Base-by-base conservation (phyloP, 306 rosid species). In the Trifolium dubium region DNA sequence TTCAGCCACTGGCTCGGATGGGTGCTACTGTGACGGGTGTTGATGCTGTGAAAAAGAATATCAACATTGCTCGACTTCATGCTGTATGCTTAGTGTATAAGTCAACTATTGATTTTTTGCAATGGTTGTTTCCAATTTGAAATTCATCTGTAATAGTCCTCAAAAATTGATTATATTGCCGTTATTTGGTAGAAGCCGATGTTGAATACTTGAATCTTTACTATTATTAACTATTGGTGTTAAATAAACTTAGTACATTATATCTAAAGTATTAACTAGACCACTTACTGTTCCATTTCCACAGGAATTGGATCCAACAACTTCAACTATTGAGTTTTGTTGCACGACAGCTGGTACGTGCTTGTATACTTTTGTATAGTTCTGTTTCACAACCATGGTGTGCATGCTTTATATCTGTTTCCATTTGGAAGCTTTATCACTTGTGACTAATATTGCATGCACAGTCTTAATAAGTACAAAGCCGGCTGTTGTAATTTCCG, bases 1-100 rank as follows among this genome's bases (percentile, higher is more conserved):
- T 83, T 82, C 84, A 94, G 97, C 98, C 98, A 17, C 79, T 91
- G 77, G 96, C 96, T 77, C 89, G 92, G 46, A 70, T 94, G 98
- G 97, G 98, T 77, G 97, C 98, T 60, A 79, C 82, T 35, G 97
- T 94, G 67, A 91, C 86, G 0, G 97, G 97, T 67, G 74, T 94
- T 74, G 97, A 91, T 82, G 94, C 91, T 56, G 85, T 87, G 18
- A 92, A 94, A 80, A 89, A 89, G 82, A 91, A 94, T 79, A 89
- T 94, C 89, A 92, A 77, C 79, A 87, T 94, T 77, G 99, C 99
- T 3, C 86, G 84, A 63, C 83, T 89, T 69, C 99, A 94, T 80
- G 95, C 97, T 81, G 96, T 93, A 93, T 73, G 93, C 58, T 53
- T 72, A 77, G 55, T 74, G 51, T 62, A 67, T 64, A 56, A 58